Percentiles rank a stretch among this genome's conserved stretches.
Conservation (phyloP, 2,329 filamentous ascomycete species). For the Paraphoma sp. region DNA sequence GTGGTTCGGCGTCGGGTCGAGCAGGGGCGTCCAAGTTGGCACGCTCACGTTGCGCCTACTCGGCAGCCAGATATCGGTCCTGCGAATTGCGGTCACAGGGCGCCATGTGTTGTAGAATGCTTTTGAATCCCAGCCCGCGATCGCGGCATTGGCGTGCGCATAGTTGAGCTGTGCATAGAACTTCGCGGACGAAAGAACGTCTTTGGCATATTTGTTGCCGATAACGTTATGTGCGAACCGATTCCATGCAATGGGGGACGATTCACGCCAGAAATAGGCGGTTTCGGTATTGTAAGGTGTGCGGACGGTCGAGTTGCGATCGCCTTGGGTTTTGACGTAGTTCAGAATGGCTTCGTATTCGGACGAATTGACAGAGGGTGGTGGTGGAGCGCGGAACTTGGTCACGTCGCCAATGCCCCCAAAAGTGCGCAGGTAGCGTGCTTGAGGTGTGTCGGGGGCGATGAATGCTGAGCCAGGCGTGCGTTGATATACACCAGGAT, state of each 20-base stretch:
- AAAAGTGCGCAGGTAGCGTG: constrained; percentile 29
- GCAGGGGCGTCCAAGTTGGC: constrained; percentile 30
- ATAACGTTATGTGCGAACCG: constrained; percentile 31
- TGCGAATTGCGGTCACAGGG: constrained; percentile 28
- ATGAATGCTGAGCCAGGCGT: constrained; percentile 26
- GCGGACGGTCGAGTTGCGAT: constrained; percentile 30
- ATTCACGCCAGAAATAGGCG: constrained; percentile 37
- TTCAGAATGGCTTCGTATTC: constrained; percentile 26
- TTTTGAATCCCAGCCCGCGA: constrained; percentile 34
- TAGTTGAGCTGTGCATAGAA: constrained; percentile 39
- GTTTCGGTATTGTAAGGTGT: constrained; percentile 30
- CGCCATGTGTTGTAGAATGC: constrained; percentile 33
- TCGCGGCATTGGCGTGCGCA: constrained; percentile 36
- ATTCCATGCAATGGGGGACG: constrained; percentile 31
- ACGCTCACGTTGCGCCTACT: constrained; percentile 23
- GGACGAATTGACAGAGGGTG: constrained; percentile 22
- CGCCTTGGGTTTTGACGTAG: constrained; percentile 29
- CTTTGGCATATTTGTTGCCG: constrained; percentile 21
- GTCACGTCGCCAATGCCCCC: constrained; percentile 30
- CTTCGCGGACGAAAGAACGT: constrained; percentile 31
- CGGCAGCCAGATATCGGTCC: constrained; percentile 25
- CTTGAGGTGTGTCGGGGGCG: constrained; percentile 33
- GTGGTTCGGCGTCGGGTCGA: constrained; percentile 33
- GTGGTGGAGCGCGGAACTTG: constrained; percentile 26
- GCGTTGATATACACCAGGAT: constrained; percentile 31